phyloP scores from a whole-genome alignment of 768 basidiomycete genomes.

The Pisolithus tinctorius region DNA sequence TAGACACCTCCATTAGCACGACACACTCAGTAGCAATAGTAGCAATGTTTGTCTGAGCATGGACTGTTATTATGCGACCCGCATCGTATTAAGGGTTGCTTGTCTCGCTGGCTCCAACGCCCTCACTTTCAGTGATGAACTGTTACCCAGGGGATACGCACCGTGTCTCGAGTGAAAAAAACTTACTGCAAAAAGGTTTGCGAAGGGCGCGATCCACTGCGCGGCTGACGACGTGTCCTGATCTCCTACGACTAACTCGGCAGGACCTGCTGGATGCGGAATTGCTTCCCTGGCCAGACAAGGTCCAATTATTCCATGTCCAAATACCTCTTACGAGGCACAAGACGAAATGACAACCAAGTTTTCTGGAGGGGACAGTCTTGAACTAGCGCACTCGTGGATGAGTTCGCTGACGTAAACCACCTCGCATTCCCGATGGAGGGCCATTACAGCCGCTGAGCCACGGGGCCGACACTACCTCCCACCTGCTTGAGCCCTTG shows the following conservation, averaged over 20 bases:
- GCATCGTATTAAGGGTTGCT: too few relatives aligned
- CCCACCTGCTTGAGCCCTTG: not conserved
- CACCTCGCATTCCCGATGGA: conserved; percentile 75
- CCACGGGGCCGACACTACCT: conserved; percentile 31
- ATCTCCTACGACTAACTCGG: conserved; percentile 93
- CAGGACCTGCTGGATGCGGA: conserved; percentile 80
- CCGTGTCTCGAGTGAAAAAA: too few relatives aligned
- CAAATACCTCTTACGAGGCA: conserved; percentile 56
- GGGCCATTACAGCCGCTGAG: conserved; percentile 77
- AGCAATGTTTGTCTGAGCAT: too few relatives aligned
- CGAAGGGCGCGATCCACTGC: conserved; percentile 67
- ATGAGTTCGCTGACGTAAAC: conserved; percentile 48
- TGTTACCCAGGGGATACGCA: too few relatives aligned
- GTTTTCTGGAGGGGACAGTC: conserved; percentile 92
- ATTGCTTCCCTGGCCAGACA: conserved; percentile 89
- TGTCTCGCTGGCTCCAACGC: too few relatives aligned
- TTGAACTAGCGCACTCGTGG: conserved; percentile 87
- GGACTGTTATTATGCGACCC: too few relatives aligned
- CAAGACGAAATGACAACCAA: conserved; percentile 72
- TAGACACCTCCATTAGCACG: too few relatives aligned
- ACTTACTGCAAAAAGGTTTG: conserved; percentile 52
- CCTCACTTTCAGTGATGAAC: too few relatives aligned
- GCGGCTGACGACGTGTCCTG: conserved; percentile 82
- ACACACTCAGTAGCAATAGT: too few relatives aligned
- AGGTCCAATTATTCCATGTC: conserved; percentile 80